Base-by-base conservation (phyloP, 2,329 filamentous ascomycete genomes). In the Fusarium sp. region DNA sequence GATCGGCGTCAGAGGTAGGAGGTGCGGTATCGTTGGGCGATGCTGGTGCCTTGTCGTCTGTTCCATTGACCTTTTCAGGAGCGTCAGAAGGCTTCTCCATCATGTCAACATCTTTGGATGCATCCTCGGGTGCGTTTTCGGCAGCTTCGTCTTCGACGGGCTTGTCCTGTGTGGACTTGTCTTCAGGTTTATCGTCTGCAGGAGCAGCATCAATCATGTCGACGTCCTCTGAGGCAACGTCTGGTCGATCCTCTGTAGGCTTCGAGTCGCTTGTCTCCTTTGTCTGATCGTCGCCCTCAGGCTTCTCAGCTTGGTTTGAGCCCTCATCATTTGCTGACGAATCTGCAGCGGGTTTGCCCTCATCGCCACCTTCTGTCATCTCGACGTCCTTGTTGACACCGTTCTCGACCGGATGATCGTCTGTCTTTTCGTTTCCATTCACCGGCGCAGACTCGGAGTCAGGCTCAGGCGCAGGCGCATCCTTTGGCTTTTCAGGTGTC, bases 1-100 rank as follows among this genome's bases (percentile, higher is more conserved):
- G 61, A 35, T 76, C 76, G 25, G 73, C 68, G 25, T 80, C 78
- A 6, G 70, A 75, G 19, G 62, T 64, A 6, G 74, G 59, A n/a
- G 53, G 61, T 8, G 70, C 70, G 11, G 53, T 34, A 28, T 68
- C 56, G n/a, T 60, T 58, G 24, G 64, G 59, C 2, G 56, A 25
- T 7, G 45, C 32, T 5, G 45, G 47, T 6, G 58, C 43, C 31
- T 67, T 61, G 22, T 56, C 50, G n/a, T 59, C 38, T 42, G 53
- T 39, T 43, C 47, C 61, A 34, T 71, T 65, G 12, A 48, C 45
- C 39, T 64, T 65, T 41, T 58, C 52, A 25, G 55, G 26, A 8
- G 32, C 61, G 22, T 65, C 57, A 7, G 45, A 31, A 34, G 69
- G 57, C 29, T 67, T 61, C 13, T 74, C 72, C 3, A 55, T 48